phyloP scores from a whole-genome alignment of 2,329 filamentous ascomycete genomes.

The Hortaea sp. region DNA sequence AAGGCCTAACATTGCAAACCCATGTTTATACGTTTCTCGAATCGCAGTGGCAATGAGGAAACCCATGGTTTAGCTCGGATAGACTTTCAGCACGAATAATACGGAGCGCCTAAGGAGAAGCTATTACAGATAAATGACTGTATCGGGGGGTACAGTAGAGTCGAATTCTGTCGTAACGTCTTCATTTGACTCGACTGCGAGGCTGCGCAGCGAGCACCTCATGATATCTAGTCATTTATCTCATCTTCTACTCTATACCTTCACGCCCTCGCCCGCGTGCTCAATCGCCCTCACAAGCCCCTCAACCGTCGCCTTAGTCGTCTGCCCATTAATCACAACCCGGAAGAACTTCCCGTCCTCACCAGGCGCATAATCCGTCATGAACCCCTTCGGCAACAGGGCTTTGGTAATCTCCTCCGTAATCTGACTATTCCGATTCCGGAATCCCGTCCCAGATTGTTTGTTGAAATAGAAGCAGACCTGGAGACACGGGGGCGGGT shows the following conservation, averaged over 20 bases:
- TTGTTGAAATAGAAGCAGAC: slow-evolving; percentile 83
- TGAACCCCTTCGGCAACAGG: slow-evolving; percentile 52
- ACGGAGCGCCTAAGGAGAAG: no score
- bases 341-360: slow-evolving; percentile 56
- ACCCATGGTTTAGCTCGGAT: no score
- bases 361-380: slow-evolving; percentile 59
- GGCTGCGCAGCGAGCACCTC: no score
- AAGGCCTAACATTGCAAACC: no score
- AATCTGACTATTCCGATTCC: slow-evolving; percentile 41
- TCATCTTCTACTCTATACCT: background rate
- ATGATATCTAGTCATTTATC: background rate
- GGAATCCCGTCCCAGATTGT: slow-evolving; percentile 34
- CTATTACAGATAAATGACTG: no score
- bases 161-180: no score
- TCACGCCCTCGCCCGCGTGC: slow-evolving; percentile 27
- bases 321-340: slow-evolving; percentile 57
- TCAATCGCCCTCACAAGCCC: slow-evolving; percentile 52
- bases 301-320: slow-evolving; percentile 50
- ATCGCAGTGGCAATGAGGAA: no score
- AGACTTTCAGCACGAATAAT: no score
- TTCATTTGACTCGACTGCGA: no score
- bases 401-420: slow-evolving; percentile 46
- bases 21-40: no score
- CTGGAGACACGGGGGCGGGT: slow-evolving; percentile 79
- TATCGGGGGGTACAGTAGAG: no score